phyloP scores from a whole-genome alignment of 164 flowering plant genomes.

The Nymphaea colorata region DNA sequence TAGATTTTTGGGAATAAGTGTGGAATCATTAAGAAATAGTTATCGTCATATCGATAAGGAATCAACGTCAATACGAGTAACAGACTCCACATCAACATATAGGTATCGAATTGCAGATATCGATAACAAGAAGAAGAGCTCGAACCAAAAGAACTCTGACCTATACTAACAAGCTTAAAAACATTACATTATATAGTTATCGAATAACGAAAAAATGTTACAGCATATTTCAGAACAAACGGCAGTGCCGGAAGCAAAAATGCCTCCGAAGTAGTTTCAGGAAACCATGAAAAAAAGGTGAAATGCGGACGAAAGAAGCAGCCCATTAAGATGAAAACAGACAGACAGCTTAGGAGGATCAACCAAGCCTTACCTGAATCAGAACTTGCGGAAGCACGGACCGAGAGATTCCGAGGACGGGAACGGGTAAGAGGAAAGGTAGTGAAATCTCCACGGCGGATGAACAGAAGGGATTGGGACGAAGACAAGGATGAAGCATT shows the following conservation, averaged over 20 bases:
- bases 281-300: too few species aligned
- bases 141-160: neutral
- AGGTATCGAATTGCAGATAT: neutral
- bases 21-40: neutral
- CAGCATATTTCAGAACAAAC: too few species aligned
- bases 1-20: neutral
- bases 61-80: too few species aligned
- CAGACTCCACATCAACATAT: neutral
- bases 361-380: neutral
- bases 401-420: neutral
- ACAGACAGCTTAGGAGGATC: neutral
- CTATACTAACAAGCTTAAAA: too few species aligned
- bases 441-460: neutral
- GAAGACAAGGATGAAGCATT: neutral
- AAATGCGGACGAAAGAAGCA: neutral
- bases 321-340: neutral
- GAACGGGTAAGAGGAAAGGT: neutral
- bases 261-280: neutral
- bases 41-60: neutral
- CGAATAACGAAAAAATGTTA: too few species aligned
- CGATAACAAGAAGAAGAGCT: neutral
- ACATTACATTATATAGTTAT: too few species aligned
- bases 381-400: neutral
- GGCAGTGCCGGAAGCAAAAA: too few species aligned
- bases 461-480: neutral